Evolutionary conservation across 2,329 filamentous ascomycete genomes (phyloP).

Genomic region (Lachnellula willkommii): DNA sequence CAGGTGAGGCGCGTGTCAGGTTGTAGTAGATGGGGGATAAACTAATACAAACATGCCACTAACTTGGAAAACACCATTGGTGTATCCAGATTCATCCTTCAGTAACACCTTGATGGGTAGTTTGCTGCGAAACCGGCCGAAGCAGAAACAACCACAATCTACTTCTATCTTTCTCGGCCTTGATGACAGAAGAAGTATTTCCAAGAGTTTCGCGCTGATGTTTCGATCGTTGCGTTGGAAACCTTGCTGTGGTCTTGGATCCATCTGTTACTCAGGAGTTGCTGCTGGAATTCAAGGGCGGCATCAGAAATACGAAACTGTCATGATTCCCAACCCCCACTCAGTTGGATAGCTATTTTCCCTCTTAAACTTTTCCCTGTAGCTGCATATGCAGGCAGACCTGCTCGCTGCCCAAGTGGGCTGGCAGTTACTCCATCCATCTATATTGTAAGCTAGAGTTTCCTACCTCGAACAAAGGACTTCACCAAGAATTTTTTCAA

Average conservation of each 20-base stretch:
- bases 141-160: neutral
- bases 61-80: neutral
- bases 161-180: neutral
- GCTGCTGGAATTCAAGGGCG: no score
- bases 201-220: no score
- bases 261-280: no score
- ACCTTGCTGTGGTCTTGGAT: no score
- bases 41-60: no score
- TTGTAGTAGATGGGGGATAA: no score
- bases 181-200: no score
- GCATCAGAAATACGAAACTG: no score
- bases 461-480: neutral
- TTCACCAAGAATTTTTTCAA: neutral
- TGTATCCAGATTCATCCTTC: neutral
- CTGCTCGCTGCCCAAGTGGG: neutral
- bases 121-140: neutral
- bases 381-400: constrained; percentile 6
- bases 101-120: constrained; percentile 2
- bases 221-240: no score
- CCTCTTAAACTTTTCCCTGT: neutral
- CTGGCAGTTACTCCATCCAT: neutral
- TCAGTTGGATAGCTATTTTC: neutral
- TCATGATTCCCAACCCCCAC: neutral
- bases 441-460: neutral
- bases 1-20: no score